phyloP scores from a whole-genome alignment of 257 asterid species.

The Anisodus acutangulus region DNA sequence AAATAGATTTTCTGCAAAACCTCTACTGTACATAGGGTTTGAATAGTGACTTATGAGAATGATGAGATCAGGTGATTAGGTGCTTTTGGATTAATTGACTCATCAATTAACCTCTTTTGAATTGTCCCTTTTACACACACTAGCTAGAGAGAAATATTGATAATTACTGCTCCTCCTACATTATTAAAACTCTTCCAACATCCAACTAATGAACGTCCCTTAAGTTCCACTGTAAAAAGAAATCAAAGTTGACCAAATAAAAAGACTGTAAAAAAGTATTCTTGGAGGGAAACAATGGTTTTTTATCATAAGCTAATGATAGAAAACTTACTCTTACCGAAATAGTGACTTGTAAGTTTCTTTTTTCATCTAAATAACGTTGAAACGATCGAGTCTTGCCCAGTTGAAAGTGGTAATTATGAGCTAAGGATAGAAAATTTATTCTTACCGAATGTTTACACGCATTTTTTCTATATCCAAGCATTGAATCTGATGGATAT shows the following conservation, averaged over 20 bases:
- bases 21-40: background rate
- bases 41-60: background rate
- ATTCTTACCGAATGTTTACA: no score
- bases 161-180: background rate
- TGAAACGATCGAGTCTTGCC: no score
- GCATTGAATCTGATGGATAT: no score
- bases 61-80: background rate
- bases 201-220: background rate
- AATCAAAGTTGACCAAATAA: no score
- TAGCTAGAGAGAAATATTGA: background rate
- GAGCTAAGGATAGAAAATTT: no score
- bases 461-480: no score
- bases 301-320: no score
- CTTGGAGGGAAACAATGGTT: background rate
- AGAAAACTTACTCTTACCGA: no score
- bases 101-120: background rate
- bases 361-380: no score
- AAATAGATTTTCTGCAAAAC: background rate
- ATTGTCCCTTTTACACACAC: background rate
- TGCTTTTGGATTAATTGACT: background rate
- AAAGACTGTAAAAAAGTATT: background rate
- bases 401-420: no score
- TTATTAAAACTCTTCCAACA: background rate
- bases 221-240: background rate
- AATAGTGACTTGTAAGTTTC: no score